These are phyloP conservation scores for Colletotrichum simmondsii DNA, from an alignment of 2,329 filamentous ascomycete species.

Conservation along the genomic window DNA sequence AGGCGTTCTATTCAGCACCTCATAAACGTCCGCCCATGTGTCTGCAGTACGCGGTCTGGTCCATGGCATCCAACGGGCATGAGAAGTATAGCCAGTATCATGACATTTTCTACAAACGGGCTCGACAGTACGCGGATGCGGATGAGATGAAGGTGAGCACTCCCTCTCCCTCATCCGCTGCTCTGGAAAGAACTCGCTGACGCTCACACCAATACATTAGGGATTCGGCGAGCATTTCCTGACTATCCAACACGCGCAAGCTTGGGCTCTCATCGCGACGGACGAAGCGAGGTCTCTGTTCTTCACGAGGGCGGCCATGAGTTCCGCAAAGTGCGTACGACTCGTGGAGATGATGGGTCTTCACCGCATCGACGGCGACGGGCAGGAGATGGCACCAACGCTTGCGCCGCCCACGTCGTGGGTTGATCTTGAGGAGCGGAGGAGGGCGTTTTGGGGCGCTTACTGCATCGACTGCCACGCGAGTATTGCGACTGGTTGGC, in stretches of 20 bases:
- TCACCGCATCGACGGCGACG: slow-evolving; percentile 77
- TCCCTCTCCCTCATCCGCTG: too few species aligned
- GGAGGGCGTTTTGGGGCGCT: slow-evolving; percentile 86
- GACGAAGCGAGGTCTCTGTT: slow-evolving; percentile 89
- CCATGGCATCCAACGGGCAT: slow-evolving; percentile 76
- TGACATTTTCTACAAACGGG: slow-evolving; percentile 82
- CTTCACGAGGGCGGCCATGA: slow-evolving; percentile 89
- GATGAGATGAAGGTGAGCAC: slow-evolving; percentile 80
- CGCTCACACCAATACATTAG: slow-evolving; percentile 40
- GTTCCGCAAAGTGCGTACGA: slow-evolving; percentile 75
- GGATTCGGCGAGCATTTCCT: slow-evolving; percentile 84
- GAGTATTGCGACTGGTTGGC: slow-evolving; percentile 91
- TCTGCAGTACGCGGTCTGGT: slow-evolving; percentile 89
- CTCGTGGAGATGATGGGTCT: slow-evolving; percentile 87
- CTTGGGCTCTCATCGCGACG: slow-evolving; percentile 78
- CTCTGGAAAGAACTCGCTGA: background rate
- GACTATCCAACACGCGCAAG: slow-evolving; percentile 81
- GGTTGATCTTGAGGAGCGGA: slow-evolving; percentile 80
- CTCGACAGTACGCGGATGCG: slow-evolving; percentile 83
- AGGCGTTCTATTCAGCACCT: slow-evolving; percentile 77
- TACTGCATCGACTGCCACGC: slow-evolving; percentile 88
- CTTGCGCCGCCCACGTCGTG: slow-evolving; percentile 80
- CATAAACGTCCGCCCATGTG: slow-evolving; percentile 84
- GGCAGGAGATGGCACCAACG: slow-evolving; percentile 77
- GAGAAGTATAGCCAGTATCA: slow-evolving; percentile 79